These are phyloP conservation scores for Ceraceosorus guamensis DNA, from an alignment of 1,284 basidiomycete species.

Conservation along the genomic window DNA sequence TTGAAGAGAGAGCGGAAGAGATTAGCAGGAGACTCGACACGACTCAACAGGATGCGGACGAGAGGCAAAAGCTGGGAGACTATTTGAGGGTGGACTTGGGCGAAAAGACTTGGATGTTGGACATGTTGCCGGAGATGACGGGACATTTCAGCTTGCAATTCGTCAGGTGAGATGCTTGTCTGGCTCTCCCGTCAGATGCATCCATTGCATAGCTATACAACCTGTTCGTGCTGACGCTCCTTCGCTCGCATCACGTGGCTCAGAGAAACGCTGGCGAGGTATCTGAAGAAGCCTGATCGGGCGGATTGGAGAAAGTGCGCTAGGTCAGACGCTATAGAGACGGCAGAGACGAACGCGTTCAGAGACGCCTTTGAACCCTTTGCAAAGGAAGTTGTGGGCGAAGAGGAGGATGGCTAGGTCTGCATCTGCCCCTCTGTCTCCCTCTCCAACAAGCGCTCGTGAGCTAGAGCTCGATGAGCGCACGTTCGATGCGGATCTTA, in stretches of 20 bases:
- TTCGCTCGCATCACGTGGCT: conserved; percentile 2
- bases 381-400: conserved; percentile 5
- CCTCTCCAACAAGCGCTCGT: too few relatives aligned
- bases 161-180: conserved; percentile 8
- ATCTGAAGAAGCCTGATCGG: conserved; percentile 25
- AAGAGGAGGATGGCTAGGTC: conserved; percentile 6
- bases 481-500: too few relatives aligned
- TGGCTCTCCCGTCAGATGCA: conserved; percentile 9
- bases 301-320: conserved; percentile 36
- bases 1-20: conserved; percentile 9
- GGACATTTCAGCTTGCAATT: conserved; percentile 4
- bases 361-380: conserved; percentile 13
- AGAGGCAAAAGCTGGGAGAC: conserved; percentile 7
- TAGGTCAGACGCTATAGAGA: conserved; percentile 12
- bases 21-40: not conserved
- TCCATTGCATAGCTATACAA: conserved; percentile 23
- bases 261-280: conserved; percentile 20
- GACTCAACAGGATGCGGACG: not conserved
- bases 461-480: too few relatives aligned
- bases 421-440: too few relatives aligned
- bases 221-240: too few relatives aligned
- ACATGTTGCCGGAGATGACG: conserved; percentile 2
- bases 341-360: conserved; percentile 18
- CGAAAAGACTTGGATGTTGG: conserved; percentile 2
- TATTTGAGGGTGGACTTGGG: conserved; percentile 19